These are phyloP conservation scores for Mycena latifolia DNA, from an alignment of 768 basidiomycete species.

Conservation along the genomic window DNA sequence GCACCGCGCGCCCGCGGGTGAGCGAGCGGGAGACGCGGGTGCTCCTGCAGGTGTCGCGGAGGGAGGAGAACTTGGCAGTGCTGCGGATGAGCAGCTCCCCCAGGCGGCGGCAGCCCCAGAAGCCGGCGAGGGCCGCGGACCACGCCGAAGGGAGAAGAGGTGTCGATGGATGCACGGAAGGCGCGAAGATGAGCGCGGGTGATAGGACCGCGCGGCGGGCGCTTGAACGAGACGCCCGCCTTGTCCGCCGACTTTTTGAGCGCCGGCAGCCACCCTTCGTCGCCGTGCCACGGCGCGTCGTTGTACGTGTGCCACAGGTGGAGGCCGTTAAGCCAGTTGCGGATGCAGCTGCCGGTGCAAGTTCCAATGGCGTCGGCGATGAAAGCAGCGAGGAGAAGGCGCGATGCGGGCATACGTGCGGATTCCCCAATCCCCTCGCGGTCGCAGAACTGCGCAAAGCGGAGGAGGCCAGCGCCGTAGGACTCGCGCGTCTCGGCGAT, in stretches of 20 bases:
- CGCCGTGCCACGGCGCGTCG: background rate
- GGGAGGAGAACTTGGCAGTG: too few species aligned
- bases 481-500: constrained; percentile 16
- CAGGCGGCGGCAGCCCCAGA: constrained; percentile 1
- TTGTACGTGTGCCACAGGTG: constrained; percentile 1
- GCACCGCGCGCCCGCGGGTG: background rate
- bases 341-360: background rate
- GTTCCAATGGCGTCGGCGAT: constrained; percentile 6
- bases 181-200: too few species aligned
- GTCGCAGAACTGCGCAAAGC: too few species aligned
- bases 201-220: background rate
- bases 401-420: background rate
- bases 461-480: too few species aligned
- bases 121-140: background rate
- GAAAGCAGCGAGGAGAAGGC: constrained; percentile 1
- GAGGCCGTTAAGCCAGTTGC: background rate
- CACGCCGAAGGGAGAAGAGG: background rate
- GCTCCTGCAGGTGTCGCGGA: background rate
- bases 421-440: too few species aligned
- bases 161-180: too few species aligned
- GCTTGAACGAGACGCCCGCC: background rate
- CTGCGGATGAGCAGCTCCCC: background rate
- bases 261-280: background rate
- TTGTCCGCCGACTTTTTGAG: constrained; percentile 6
- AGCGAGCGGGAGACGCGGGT: background rate